A percentile compares a stretch with the other conserved stretches of the same genome.
Conservation (phyloP, 805 yeast genomes). For the Saturnispora diversa region DNA sequence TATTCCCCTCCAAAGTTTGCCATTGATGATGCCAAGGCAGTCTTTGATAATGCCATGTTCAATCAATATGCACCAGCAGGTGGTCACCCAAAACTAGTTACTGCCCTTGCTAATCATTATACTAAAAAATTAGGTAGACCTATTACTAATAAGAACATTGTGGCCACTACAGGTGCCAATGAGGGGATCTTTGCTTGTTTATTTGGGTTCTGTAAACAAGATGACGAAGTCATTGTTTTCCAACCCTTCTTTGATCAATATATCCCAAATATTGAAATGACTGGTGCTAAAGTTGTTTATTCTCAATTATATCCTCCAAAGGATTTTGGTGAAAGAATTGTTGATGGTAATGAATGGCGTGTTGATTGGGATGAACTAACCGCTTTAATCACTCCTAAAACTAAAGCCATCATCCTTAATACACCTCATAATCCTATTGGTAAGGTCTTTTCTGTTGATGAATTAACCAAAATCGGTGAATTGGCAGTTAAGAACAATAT, state of each 20-base stretch:
- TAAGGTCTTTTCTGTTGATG: constrained; percentile 72
- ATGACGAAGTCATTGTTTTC: constrained; percentile 93
- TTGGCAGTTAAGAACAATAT: constrained; percentile 81
- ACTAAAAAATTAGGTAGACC: constrained; percentile 54
- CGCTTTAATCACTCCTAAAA: constrained; percentile 59
- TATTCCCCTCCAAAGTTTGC: constrained; percentile 96
- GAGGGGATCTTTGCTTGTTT: constrained; percentile 86
- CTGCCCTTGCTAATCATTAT: constrained; percentile 65
- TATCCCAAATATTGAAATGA: constrained; percentile 84
- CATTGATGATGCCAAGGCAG: constrained; percentile 66
- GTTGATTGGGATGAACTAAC: constrained; percentile 74
- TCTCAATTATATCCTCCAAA: constrained; percentile 81
- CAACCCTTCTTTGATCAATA: constrained; percentile 98
- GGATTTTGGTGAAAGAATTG: constrained; percentile 52
- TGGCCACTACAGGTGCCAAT: constrained; percentile 93
- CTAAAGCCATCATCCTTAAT: constrained; percentile 81
- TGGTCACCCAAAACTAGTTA: constrained; percentile 72
- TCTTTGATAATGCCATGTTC: constrained; percentile 61
- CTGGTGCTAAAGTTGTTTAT: constrained; percentile 87
- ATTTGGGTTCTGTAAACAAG: constrained; percentile 75
- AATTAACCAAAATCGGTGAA: constrained; percentile 66
- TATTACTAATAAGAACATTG: constrained; percentile 52
- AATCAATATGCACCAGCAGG: constrained; percentile 92
- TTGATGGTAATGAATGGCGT: constrained; percentile 80
- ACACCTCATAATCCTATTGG: constrained; percentile 98